A percentile compares a stretch with the other conserved stretches of the same genome.
These are phyloP conservation scores for Begonia fuchsioides DNA, from an alignment of 306 rosid species.

Conservation along the genomic window DNA sequence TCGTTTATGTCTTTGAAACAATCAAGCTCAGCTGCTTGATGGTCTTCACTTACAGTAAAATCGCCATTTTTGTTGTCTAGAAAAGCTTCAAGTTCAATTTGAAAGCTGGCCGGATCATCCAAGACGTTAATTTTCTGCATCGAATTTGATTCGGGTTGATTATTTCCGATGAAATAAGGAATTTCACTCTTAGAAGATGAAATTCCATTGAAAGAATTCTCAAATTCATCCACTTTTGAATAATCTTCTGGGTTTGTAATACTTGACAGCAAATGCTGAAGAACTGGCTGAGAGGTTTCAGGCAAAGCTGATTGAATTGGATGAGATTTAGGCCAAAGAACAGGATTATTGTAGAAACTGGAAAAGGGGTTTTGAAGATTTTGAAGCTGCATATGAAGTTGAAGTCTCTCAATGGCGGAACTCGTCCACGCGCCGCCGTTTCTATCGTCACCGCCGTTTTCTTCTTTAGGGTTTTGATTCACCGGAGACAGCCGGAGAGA, in stretches of 20 bases:
- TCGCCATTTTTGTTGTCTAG: conserved; percentile 29
- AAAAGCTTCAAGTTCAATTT: conserved; percentile 42
- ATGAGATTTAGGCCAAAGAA: conserved; percentile 79
- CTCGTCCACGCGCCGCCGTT: conserved; percentile 31
- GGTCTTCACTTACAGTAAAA: conserved; percentile 23
- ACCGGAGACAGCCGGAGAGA: conserved; percentile 7
- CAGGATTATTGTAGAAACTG: conserved; percentile 44
- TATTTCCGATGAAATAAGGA: conserved; percentile 13
- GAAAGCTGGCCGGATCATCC: conserved; percentile 18
- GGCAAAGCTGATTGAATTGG: conserved; percentile 49
- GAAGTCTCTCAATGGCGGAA: conserved; percentile 90
- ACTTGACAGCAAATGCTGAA: conserved; percentile 14
- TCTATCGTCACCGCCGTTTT: conserved; percentile 19
- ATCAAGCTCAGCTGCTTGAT: conserved; percentile 27
- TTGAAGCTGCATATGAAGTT: conserved; percentile 91
- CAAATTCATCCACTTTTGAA: conserved; percentile 17
- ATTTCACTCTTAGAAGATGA: conserved; percentile 11
- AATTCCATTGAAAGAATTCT: conserved; percentile 16
- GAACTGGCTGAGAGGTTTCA: conserved; percentile 20
- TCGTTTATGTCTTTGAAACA: no score
- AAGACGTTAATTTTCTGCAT: conserved; percentile 11
- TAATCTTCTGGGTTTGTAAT: conserved; percentile 11
- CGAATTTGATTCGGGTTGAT: conserved; percentile 15
- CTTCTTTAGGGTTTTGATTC: conserved; percentile 18
- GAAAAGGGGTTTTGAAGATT: conserved; percentile 59